These are phyloP conservation scores for Leishmania tropica DNA, from an alignment of 208 protist genomes.

Conservation along the genomic window DNA sequence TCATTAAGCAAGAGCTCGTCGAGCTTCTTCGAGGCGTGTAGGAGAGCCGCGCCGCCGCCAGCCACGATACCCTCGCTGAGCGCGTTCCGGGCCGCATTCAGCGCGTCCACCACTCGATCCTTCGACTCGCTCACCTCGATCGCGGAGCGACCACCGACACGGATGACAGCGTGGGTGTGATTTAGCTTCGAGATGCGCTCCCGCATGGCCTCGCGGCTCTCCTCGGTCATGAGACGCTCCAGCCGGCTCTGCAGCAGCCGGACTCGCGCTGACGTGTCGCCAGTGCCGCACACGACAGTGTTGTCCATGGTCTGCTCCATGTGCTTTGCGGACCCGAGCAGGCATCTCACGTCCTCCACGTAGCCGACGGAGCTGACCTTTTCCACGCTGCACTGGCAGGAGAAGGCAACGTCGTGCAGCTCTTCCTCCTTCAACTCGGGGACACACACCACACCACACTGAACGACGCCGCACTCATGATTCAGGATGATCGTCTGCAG, in stretches of 20 bases:
- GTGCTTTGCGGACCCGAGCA: slow-evolving; percentile 61
- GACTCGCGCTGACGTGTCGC: slow-evolving; percentile 86
- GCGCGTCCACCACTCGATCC: slow-evolving; percentile 98
- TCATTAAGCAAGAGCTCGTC: slow-evolving; percentile 90
- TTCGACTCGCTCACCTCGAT: slow-evolving; percentile 99
- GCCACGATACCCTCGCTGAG: slow-evolving; percentile 99
- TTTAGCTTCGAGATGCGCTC: slow-evolving; percentile 92
- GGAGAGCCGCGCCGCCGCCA: slow-evolving; percentile 97
- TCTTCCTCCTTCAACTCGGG: slow-evolving; percentile 98
- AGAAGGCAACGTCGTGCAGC: slow-evolving; percentile 98
- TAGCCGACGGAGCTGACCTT: slow-evolving; percentile 78
- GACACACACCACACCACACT: slow-evolving; percentile 91
- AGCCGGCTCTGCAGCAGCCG: slow-evolving; percentile 94
- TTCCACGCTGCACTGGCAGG: slow-evolving; percentile 95
- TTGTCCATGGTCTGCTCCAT: slow-evolving; percentile 97
- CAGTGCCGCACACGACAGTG: slow-evolving; percentile 93
- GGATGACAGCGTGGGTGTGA: slow-evolving; percentile 94
- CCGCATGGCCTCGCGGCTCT: slow-evolving; percentile 96
- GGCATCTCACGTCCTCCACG: slow-evolving; percentile 64
- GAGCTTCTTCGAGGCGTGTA: slow-evolving; percentile 94
- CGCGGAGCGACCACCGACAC: slow-evolving; percentile 97
- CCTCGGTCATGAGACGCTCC: slow-evolving; percentile 91
- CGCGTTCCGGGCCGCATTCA: slow-evolving; percentile 98
- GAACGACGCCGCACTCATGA: slow-evolving; percentile 97
- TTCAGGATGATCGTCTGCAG: slow-evolving; percentile 89